These are phyloP conservation scores for Boletellus ananiceps DNA, from an alignment of 768 basidiomycete genomes.

Conservation along the genomic window DNA sequence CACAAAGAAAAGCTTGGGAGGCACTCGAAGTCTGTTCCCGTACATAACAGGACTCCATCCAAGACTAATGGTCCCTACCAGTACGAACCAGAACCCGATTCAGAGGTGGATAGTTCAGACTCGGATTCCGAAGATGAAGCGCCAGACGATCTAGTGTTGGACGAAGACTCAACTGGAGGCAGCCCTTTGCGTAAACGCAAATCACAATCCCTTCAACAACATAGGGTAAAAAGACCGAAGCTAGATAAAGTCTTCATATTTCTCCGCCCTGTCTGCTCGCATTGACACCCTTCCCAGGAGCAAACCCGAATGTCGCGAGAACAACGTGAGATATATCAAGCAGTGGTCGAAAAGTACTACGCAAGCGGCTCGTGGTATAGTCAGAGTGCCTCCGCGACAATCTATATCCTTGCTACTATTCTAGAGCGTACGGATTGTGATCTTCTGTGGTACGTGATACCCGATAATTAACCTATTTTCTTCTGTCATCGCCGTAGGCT, in stretches of 20 bases:
- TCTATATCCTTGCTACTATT: conserved; percentile 87
- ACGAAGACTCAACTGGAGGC: conserved; percentile 37
- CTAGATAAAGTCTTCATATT: conserved; percentile 40
- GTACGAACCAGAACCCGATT: conserved; percentile 77
- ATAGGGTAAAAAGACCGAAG: conserved; percentile 55
- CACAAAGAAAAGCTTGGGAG: conserved; percentile 82
- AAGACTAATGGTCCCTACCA: conserved; percentile 27
- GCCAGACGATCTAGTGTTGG: conserved; percentile 38
- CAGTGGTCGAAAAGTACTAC: conserved; percentile 77
- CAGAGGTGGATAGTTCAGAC: conserved; percentile 53
- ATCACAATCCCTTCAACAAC: conserved; percentile 36
- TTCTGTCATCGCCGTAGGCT: conserved; percentile 49
- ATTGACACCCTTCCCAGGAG: conserved; percentile 30
- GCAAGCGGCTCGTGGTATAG: conserved; percentile 80
- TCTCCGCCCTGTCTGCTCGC: not conserved
- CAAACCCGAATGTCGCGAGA: conserved; percentile 62
- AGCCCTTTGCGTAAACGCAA: conserved; percentile 47
- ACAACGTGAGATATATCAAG: conserved; percentile 59
- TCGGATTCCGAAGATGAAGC: conserved; percentile 41
- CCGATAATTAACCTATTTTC: not conserved
- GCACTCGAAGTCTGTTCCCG: conserved; percentile 61
- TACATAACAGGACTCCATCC: not conserved
- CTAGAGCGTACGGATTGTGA: conserved; percentile 92
- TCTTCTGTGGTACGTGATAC: conserved; percentile 68
- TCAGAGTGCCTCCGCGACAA: conserved; percentile 82